These are phyloP conservation scores for Dactylellina sp. DNA, from an alignment of 2,329 filamentous ascomycete genomes.

Conservation along the genomic window DNA sequence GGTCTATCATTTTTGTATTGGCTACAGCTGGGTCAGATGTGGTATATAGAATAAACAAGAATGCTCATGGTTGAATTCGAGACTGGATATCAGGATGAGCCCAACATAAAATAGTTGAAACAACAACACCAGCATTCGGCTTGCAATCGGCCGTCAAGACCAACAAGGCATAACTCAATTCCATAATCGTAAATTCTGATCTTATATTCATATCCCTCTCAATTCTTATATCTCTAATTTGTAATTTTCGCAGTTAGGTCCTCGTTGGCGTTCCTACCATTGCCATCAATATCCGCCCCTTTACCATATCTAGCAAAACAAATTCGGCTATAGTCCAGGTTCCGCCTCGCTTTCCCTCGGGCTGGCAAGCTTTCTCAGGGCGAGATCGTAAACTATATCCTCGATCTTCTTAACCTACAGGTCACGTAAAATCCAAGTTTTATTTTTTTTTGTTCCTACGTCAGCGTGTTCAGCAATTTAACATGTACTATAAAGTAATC, in stretches of 20 bases:
- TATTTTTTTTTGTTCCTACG: background rate
- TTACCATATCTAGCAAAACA: too few species aligned
- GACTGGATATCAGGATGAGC: background rate
- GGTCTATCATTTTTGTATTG: constrained; percentile 64
- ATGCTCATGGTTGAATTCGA: background rate
- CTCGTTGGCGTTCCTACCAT: too few species aligned
- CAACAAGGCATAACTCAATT: too few species aligned
- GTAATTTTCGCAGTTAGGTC: too few species aligned
- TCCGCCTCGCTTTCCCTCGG: constrained; percentile 64
- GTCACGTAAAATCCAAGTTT: constrained; percentile 11
- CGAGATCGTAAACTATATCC: constrained; percentile 96
- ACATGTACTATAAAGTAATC: constrained; percentile 44
- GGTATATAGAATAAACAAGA: constrained; percentile 37
- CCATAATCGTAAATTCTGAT: too few species aligned
- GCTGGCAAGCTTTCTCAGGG: constrained; percentile 79
- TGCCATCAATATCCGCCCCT: too few species aligned
- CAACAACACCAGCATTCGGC: too few species aligned
- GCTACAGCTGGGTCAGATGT: constrained; percentile 31
- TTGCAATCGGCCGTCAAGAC: too few species aligned
- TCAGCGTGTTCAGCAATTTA: background rate
- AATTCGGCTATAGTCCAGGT: background rate
- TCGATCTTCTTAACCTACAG: constrained; percentile 89
- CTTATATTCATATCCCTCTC: too few species aligned
- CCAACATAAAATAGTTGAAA: background rate
- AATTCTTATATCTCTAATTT: too few species aligned